Percentiles rank a stretch among this genome's conserved stretches.
Evolutionary conservation across 2,329 filamentous ascomycete genomes (phyloP).

Genomic region (Zasmidium cellare): DNA sequence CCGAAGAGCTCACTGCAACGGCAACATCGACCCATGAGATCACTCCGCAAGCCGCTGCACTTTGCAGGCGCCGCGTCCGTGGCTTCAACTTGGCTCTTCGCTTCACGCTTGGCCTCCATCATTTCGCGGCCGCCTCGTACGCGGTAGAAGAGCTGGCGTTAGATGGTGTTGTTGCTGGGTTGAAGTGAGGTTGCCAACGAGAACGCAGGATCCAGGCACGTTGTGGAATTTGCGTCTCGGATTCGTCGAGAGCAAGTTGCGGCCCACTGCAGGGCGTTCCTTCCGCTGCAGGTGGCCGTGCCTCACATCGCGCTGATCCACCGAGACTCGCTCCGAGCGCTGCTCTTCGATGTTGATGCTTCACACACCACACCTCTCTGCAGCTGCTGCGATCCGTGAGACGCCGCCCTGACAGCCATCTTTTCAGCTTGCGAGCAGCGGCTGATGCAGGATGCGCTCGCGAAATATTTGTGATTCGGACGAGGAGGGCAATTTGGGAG

Average conservation of each 20-base stretch:
- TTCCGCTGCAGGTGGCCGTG: not conserved
- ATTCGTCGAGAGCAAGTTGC: no score
- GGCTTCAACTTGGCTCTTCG: not conserved
- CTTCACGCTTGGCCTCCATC: not conserved
- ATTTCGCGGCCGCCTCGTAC: not conserved
- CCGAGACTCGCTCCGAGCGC: not conserved
- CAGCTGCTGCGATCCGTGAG: no score
- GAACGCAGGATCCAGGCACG: no score
- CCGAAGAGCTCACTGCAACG: not conserved
- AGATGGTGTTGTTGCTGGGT: not conserved
- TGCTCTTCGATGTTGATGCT: no score
- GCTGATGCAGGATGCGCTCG: no score
- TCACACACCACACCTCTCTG: no score
- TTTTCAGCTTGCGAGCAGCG: no score
- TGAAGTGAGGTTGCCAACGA: not conserved
- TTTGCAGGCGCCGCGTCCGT: not conserved
- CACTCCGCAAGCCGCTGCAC: not conserved
- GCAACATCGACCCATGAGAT: not conserved
- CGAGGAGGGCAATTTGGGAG: no score
- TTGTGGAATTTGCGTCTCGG: no score
- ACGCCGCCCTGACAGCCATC: no score
- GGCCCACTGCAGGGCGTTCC: not conserved
- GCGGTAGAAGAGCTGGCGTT: not conserved
- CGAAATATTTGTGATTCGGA: no score
- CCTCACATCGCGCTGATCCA: not conserved